A percentile compares a stretch with the other conserved stretches of the same genome.
phyloP scores from a whole-genome alignment of 768 basidiomycete species.

The Lactifluus piperatus region DNA sequence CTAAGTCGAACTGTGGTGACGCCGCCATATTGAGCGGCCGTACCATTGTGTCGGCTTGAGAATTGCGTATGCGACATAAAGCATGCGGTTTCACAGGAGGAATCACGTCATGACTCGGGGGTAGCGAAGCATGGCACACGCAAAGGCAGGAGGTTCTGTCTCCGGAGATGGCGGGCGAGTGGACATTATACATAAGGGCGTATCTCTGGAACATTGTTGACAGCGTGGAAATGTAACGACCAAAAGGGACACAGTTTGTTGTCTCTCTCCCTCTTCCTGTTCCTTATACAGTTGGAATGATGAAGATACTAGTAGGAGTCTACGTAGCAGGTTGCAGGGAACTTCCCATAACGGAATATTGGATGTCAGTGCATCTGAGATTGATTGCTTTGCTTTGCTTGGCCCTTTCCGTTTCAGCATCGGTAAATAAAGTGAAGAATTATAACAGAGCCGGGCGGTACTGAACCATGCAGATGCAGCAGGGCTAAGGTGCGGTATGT shows the following conservation, averaged over 20 bases:
- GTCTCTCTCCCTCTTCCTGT: background rate
- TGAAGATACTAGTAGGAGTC: background rate
- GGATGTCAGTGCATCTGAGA: background rate
- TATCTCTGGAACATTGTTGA: background rate
- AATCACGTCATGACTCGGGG: background rate
- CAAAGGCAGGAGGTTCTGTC: background rate
- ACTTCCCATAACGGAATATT: background rate
- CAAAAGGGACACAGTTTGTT: background rate
- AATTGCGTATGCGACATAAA: background rate
- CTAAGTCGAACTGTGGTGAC: background rate
- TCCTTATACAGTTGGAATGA: background rate
- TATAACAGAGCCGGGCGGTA: background rate
- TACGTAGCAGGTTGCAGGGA: background rate
- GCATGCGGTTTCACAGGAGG: background rate
- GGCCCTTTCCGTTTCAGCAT: background rate
- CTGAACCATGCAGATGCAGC: background rate
- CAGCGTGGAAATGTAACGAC: background rate
- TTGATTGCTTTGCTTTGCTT: background rate
- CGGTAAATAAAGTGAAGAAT: background rate
- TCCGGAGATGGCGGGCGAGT: background rate
- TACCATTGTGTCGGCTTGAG: background rate
- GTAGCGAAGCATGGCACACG: background rate
- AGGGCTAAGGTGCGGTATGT: background rate
- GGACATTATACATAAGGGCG: background rate
- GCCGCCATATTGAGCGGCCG: constrained; percentile 1